phyloP scores from a whole-genome alignment of 2,329 filamentous ascomycete genomes.

The Calonectria pseudoreteaudii region DNA sequence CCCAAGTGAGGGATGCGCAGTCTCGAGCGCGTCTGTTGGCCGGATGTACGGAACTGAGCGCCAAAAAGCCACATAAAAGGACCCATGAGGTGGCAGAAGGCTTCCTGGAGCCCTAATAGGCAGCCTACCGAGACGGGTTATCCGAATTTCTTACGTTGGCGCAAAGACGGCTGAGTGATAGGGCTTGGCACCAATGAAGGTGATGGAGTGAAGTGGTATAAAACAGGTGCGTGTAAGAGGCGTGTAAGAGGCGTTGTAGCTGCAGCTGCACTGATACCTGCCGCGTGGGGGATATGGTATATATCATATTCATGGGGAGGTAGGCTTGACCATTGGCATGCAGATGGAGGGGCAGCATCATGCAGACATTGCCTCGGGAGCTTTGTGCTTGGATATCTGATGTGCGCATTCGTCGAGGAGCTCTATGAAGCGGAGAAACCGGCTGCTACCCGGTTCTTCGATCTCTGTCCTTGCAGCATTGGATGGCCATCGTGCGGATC shows the following conservation, averaged over 20 bases:
- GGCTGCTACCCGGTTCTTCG: background rate
- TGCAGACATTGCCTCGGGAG: background rate
- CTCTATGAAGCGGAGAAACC: too few relatives aligned
- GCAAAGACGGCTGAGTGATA: background rate
- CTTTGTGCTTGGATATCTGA: too few relatives aligned
- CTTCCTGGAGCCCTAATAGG: background rate
- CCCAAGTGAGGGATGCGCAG: background rate
- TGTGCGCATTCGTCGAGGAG: background rate
- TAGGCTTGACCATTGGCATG: background rate
- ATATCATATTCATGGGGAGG: background rate
- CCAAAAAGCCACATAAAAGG: background rate
- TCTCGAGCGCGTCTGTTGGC: background rate
- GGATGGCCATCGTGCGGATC: background rate
- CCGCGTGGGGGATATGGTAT: background rate
- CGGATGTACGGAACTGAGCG: background rate
- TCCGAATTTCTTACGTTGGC: too few relatives aligned
- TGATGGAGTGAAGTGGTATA: background rate
- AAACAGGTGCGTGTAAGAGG: background rate
- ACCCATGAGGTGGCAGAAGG: background rate
- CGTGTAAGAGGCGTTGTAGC: background rate
- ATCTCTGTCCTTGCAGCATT: background rate
- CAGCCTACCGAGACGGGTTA: too few relatives aligned
- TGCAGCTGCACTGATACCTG: background rate
- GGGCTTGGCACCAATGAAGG: background rate
- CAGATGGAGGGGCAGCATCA: background rate